Percentiles rank a stretch among this genome's conserved stretches.
phyloP scores from a whole-genome alignment of 805 yeast genomes.

The Sugiyamaella americana region DNA sequence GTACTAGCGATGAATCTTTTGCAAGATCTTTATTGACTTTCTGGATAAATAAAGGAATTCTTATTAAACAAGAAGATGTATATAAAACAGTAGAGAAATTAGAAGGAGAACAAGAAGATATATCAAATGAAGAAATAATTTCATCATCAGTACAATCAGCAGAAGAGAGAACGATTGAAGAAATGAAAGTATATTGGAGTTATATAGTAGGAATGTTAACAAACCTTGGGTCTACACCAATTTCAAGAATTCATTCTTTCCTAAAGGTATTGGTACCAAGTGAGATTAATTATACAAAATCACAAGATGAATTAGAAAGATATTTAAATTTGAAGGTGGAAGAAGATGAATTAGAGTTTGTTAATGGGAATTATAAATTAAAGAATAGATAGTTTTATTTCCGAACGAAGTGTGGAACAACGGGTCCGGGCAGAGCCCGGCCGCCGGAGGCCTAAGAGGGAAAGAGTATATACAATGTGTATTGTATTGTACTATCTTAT shows the following conservation, averaged over 20 bases:
- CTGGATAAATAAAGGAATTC: constrained; percentile 60
- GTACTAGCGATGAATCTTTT: constrained; percentile 37
- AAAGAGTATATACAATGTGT: no score
- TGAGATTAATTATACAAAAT: constrained; percentile 38
- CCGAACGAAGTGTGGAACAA: no score
- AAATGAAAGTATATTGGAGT: constrained; percentile 40
- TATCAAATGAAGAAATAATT: constrained; percentile 2
- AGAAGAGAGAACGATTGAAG: constrained; percentile 29
- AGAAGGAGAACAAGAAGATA: constrained; percentile 18
- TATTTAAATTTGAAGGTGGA: constrained; percentile 40
- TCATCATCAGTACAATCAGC: constrained; percentile 22
- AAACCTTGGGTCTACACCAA: constrained; percentile 47
- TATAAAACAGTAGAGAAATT: constrained; percentile 36
- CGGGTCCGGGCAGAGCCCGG: no score
- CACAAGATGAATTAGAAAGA: constrained; percentile 38
- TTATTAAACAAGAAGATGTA: constrained; percentile 37
- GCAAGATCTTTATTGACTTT: constrained; percentile 41
- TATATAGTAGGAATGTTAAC: constrained; percentile 52
- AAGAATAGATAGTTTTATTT: constrained; percentile 15
- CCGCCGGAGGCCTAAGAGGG: no score
- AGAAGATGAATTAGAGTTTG: constrained; percentile 36
- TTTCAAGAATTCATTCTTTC: constrained; percentile 47
- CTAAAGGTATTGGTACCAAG: constrained; percentile 51
- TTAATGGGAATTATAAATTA: constrained; percentile 35
- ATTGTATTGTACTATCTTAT: no score